phyloP scores from a whole-genome alignment of 83 land plant genomes.

The Larix sibirica region DNA sequence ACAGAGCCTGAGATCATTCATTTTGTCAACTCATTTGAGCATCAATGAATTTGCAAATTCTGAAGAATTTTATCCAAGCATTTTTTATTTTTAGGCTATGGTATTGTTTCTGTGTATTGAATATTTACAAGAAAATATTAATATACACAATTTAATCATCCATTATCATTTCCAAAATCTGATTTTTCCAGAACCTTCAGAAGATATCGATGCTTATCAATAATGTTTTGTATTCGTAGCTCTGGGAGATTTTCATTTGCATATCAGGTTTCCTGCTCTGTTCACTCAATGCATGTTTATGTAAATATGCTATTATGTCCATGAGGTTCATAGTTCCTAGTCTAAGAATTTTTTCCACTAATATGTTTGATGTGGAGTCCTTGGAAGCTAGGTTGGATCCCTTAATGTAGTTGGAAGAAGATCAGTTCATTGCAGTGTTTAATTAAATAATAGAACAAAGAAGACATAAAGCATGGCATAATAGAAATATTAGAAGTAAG shows the following conservation, averaged over 20 bases:
- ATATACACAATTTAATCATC: neutral
- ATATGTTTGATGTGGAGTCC: too few species aligned
- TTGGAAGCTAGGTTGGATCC: too few species aligned
- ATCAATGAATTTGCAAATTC: neutral
- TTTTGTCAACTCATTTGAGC: neutral
- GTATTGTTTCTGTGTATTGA: neutral
- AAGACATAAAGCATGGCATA: too few species aligned
- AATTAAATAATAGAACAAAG: too few species aligned
- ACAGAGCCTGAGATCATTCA: neutral
- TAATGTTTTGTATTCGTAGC: neutral
- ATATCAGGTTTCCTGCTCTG: neutral
- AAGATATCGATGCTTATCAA: neutral
- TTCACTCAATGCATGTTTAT: neutral
- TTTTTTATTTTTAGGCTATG: neutral
- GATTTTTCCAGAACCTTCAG: neutral
- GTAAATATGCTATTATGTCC: neutral
- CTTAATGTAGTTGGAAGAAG: too few species aligned
- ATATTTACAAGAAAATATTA: constrained; percentile 5
- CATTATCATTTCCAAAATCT: neutral
- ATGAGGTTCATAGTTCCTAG: too few species aligned
- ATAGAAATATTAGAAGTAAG: too few species aligned
- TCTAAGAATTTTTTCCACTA: too few species aligned
- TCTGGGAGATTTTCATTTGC: neutral
- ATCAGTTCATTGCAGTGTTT: too few species aligned
- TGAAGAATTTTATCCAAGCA: neutral